Evolutionary conservation across 768 basidiomycete genomes (phyloP), one percentile per base, ranked within the genome.

Genomic region (Russula virescens): DNA sequence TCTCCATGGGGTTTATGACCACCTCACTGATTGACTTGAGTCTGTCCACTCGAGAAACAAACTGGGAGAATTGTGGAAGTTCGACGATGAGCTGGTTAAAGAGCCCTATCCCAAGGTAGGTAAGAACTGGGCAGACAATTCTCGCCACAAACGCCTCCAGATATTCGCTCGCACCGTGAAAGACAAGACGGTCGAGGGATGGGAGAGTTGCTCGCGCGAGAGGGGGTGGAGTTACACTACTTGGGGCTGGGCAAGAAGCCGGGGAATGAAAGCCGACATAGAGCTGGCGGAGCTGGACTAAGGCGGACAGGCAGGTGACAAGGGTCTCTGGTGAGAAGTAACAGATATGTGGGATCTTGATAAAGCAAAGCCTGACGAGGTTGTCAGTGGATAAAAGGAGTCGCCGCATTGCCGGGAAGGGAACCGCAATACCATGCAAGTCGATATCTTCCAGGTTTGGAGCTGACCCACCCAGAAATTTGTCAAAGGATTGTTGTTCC

Each of bases 401-500:
- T 10, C 31, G 40, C 21, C 21, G 55, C 35, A 62, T 18, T 9
- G 43, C 40, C 1, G 47, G 40, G 46, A 54, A 61, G 11, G 53
- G 26, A 28, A 61, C 13, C 13, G 45, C 18, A 28, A 61, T 16
- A 23, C 60, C 25, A 14, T 21, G 1, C 23, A 55, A 0, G 6
- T 16, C 3, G 25, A 55, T 28, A 9, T n/a, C 1, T 9, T 18
- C 34, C 26, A 61, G 18, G 26, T 31, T 25, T 47, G 46, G 60
- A 2, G 60, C 43, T n/a, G 45, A 48, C 4, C 46, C 46, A 18
- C 35, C 38, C 25, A 61, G 28, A 9, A 61, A 48, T 21, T 5
- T 23, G 3, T 6, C 2, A 19, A 45, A 26, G 10, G 69, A 11
- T 79, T 71, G 61, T 80, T 80, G 1, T 66, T 59, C 19, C 72